phyloP scores from a whole-genome alignment of 257 asterid genomes.

The Solanum sejunctum region DNA sequence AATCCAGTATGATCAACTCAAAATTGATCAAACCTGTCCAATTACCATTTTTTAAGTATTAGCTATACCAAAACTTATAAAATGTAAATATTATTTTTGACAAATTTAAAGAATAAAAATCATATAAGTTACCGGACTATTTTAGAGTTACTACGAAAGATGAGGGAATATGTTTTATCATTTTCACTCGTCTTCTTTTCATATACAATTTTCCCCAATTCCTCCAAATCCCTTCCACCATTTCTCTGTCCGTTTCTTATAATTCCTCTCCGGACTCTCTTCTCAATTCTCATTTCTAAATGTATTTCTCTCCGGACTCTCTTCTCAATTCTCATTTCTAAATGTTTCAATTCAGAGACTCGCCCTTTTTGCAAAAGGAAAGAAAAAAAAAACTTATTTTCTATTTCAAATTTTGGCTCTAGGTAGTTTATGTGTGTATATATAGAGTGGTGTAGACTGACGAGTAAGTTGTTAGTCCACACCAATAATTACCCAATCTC shows the following conservation, averaged over 20 bases:
- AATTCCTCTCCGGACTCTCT: not conserved
- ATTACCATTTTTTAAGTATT: no score
- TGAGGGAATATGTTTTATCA: not conserved
- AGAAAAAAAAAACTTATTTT: not conserved
- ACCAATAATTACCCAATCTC: not conserved
- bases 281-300: not conserved
- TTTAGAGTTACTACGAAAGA: not conserved
- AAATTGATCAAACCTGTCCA: no score
- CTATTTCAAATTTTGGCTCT: not conserved
- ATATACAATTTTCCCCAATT: not conserved
- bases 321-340: not conserved
- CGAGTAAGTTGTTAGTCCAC: not conserved
- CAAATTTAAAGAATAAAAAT: not conserved
- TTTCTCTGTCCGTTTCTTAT: not conserved
- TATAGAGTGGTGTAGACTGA: not conserved
- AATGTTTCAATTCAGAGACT: not conserved
- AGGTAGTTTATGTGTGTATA: not conserved
- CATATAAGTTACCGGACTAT: not conserved
- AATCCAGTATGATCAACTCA: no score
- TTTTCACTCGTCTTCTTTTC: not conserved
- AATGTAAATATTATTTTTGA: not conserved
- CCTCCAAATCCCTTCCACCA: not conserved
- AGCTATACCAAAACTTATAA: no score
- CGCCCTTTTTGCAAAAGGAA: not conserved
- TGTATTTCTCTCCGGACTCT: not conserved